A percentile compares a stretch with the other conserved stretches of the same genome.
Evolutionary conservation across 1,284 basidiomycete genomes (phyloP).

Genomic region (Ceraceosorus guamensis): DNA sequence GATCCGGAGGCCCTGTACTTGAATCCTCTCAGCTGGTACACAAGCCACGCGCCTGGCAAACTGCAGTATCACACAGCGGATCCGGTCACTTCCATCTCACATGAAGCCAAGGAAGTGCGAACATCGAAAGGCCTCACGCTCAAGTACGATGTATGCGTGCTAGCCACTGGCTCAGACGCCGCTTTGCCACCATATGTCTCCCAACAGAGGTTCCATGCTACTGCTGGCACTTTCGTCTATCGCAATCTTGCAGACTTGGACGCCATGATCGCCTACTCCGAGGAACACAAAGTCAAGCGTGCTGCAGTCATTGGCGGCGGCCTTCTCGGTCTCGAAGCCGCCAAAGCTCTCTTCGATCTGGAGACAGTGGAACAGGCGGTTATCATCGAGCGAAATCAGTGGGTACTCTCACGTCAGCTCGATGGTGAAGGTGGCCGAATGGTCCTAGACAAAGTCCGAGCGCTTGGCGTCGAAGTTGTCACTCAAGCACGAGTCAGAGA

Average conservation of each 20-base stretch:
- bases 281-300: constrained; percentile 54
- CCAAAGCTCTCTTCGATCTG: constrained; percentile 65
- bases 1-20: constrained; percentile 63
- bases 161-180: constrained; percentile 66
- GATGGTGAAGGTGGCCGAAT: constrained; percentile 64
- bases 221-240: constrained; percentile 63
- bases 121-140: constrained; percentile 55
- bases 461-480: constrained; percentile 61
- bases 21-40: constrained; percentile 61
- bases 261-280: constrained; percentile 23
- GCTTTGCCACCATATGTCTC: constrained; percentile 61
- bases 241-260: constrained; percentile 56
- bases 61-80: constrained; percentile 40
- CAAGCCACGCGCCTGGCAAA: constrained; percentile 36
- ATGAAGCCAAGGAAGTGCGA: constrained; percentile 52
- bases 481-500: constrained; percentile 55
- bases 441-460: constrained; percentile 62
- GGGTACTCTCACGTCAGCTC: constrained; percentile 64
- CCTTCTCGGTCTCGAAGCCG: constrained; percentile 66
- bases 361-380: constrained; percentile 52
- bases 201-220: constrained; percentile 50
- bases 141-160: constrained; percentile 55
- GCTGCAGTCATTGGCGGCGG: constrained; percentile 66
- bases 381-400: constrained; percentile 60
- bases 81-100: constrained; percentile 54